phyloP scores from a whole-genome alignment of 1,284 basidiomycete genomes.

The Mycosarcoma maydis region DNA sequence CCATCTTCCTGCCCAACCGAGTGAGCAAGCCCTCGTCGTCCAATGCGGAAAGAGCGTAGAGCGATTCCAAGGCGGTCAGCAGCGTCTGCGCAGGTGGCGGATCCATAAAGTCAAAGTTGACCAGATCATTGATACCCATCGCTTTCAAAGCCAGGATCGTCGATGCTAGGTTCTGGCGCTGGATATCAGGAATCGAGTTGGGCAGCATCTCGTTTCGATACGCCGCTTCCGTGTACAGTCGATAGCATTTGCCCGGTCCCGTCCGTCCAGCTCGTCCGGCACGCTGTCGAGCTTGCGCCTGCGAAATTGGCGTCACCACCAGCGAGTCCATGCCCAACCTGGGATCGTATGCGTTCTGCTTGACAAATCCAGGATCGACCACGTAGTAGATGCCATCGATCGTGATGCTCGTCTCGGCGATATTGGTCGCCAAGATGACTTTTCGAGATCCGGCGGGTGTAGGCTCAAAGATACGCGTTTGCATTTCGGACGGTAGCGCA shows the following conservation, averaged over 20 bases:
- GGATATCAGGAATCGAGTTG: slow-evolving; percentile 97
- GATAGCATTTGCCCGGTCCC: slow-evolving; percentile 97
- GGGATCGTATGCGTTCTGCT: slow-evolving; percentile 98
- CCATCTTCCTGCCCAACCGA: slow-evolving; percentile 95
- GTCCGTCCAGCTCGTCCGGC: slow-evolving; percentile 96
- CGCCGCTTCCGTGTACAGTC: slow-evolving; percentile 95
- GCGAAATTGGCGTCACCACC: slow-evolving; percentile 97
- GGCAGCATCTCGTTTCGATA: slow-evolving; percentile 98
- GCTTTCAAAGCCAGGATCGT: slow-evolving; percentile 97
- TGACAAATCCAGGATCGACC: slow-evolving; percentile 95
- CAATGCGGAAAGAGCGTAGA: slow-evolving; percentile 93
- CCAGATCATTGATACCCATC: slow-evolving; percentile 97
- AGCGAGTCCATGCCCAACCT: slow-evolving; percentile 97
- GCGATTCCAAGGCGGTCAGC: slow-evolving; percentile 88
- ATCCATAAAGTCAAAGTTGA: slow-evolving; percentile 99
- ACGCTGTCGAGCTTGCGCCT: slow-evolving; percentile 95
- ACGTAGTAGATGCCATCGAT: slow-evolving; percentile 99
- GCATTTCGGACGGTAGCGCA: slow-evolving; percentile 94
- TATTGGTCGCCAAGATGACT: slow-evolving; percentile 97
- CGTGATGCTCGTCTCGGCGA: slow-evolving; percentile 97
- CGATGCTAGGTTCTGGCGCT: slow-evolving; percentile 89
- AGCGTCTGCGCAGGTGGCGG: slow-evolving; percentile 95
- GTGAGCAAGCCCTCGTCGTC: slow-evolving; percentile 97
- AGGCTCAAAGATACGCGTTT: slow-evolving; percentile 96
- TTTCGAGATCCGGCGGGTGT: slow-evolving; percentile 95